Base-by-base conservation (phyloP, 1,139 yeast genomes). In the Pichia cactophila region DNA sequence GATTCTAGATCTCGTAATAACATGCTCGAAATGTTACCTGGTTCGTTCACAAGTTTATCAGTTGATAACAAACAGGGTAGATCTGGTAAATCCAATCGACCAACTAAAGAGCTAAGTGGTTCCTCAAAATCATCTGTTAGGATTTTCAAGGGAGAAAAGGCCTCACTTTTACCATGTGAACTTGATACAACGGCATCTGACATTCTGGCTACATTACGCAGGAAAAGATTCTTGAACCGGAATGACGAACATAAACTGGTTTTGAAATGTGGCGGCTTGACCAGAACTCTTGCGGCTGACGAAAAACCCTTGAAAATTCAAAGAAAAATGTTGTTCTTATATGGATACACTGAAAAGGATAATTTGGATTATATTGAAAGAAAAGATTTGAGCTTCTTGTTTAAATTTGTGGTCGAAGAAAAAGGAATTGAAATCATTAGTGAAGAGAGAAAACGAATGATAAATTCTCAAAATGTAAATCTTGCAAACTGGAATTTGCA, bases 231-330 rank as follows among this genome's bases (percentile, higher is more conserved):
- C 58, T 67, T 87, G 41, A 81, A 79, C 50, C 80, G 84, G 12
- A 77, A 78, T 8, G 74, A 79, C 33, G 92, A 88, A 54, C 88
- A 81, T 65, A 92, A 86, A 60, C 70, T 92, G 31, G 80, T 92
- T n/a, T 75, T 88, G 36, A 77, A 83, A 58, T 81, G 86, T 47
- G 96, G 96, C 44, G 86, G 83, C 49, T 71, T 86, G 47, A 83
- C 88, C 2, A 83, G 90, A 60, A 82, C 86, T 7, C 67, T 92
- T 48, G 81, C 83, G 45, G 73, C 83, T 1, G 78, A 80, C 55
- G 95, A 90, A 51, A 78, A 77, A 52, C 98, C 97, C 0, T 73
- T 90, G 41, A 74, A 80, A 54, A 80, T 87, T 49, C 96, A 90
- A 64, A 78, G 83, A 61, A 84, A 86, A 43, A 65, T 89, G 45